Base-by-base conservation (phyloP, 805 yeast species). In the Vanderwaltozyma tropicalis region DNA sequence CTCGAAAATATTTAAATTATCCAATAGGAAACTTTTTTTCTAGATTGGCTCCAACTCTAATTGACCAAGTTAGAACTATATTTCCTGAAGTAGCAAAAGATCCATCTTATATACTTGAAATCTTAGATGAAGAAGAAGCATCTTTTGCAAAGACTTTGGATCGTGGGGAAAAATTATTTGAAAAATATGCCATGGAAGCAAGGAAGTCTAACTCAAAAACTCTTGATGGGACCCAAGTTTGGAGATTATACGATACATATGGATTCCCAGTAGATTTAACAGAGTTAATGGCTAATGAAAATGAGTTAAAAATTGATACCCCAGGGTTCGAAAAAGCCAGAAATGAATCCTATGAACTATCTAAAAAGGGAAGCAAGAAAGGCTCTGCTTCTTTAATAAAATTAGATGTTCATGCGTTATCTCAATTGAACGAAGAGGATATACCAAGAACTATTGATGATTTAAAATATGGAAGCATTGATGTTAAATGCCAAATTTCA, bases 241-340 rank as follows among this genome's bases (percentile, higher is more conserved):
- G 99, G 99, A 78, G 98, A 66, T 71, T 92, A 52, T 92, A 92
- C 55, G 99, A 92, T 55, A 92, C 99, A 10, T 92, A 89, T 58
- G 99, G 99, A 39, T 92, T 92, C 81, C 99, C 99, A 27, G 96
- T 87, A 39, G 99, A 92, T 65, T 74, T 92, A 58, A 92, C 99
- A 22, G 78, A 95, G 59, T 73, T 92, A 59, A 92, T 92, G 98
- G 98, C 98, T 31, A 96, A 88, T 63, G 99, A 92, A 65, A 84
- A 89, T 41, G 94, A 94, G n/a, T 73, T 92, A 52, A 79, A 78
- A 53, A 89, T 92, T 45, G 96, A 92, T 61, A 94, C 87, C 59
- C 78, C 68, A 32, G 97, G 85, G 21, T 92, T 92, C 56, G 96
- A 88, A 63, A 74, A 74, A 49, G 97, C 98, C 32, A 84, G 79